These are phyloP conservation scores for Penicillium canescens DNA, from an alignment of 495 filamentous ascomycete species.

Conservation along the genomic window DNA sequence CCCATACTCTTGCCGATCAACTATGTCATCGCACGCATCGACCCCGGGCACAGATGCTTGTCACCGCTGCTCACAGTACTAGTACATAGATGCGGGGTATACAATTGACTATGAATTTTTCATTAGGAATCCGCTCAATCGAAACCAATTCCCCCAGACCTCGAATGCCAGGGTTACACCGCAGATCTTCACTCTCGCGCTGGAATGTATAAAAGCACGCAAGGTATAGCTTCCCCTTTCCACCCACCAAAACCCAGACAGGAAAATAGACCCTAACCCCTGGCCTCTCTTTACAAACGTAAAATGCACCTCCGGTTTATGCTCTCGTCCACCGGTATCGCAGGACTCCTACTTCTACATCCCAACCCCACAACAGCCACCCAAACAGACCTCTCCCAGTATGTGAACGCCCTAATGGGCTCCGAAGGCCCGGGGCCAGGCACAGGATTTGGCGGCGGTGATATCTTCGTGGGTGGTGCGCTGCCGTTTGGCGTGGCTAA, in stretches of 20 bases:
- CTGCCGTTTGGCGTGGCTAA: conserved; percentile 68
- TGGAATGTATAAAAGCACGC: conserved; percentile 10
- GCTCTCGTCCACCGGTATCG: too few relatives aligned
- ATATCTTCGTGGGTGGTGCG: conserved; percentile 67
- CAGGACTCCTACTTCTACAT: conserved; percentile 1
- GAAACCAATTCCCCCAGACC: too few relatives aligned
- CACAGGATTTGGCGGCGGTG: conserved; percentile 52
- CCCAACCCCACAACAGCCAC: conserved; percentile 1
- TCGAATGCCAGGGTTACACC: conserved; percentile 5
- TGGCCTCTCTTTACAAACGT: too few relatives aligned
- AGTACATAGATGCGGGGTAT: conserved; percentile 10
- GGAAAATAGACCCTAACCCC: too few relatives aligned
- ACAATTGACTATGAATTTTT: background rate
- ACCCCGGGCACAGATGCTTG: background rate
- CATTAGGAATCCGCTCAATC: too few relatives aligned
- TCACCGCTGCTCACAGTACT: background rate
- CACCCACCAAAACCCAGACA: too few relatives aligned
- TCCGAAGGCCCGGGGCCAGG: conserved; percentile 36
- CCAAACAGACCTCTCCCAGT: conserved; percentile 42
- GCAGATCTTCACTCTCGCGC: background rate
- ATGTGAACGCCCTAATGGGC: conserved; percentile 44
- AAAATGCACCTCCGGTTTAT: too few relatives aligned
- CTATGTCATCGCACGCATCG: conserved; percentile 3
- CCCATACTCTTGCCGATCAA: conserved; percentile 8
- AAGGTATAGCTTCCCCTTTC: too few relatives aligned